Evolutionary conservation across 1,284 basidiomycete species (phyloP), one percentile per base, ranked within the genome.

Genomic region (Marasmius oreades): DNA sequence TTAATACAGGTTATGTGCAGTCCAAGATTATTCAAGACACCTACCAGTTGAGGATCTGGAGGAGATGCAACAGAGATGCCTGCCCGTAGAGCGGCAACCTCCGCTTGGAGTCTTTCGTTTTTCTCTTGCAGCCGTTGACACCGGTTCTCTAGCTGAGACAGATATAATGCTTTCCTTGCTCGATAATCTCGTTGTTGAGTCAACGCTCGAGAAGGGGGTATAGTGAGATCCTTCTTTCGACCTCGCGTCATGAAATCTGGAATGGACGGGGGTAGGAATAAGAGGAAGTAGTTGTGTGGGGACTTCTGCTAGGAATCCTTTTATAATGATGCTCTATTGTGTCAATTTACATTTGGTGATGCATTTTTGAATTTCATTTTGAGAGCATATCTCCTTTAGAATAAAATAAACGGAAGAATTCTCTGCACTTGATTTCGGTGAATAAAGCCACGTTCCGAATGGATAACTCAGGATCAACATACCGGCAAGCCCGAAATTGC

Each of bases 141-240:
- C 39, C 81, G 75, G 16, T 78, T 73, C 64, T 86, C 83, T 44
- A 86, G 74, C 45, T 81, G 79, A 3, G 77, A 67, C 51, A 85
- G 64, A 68, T 85, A 81, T 55, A 76, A 75, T 5, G 82, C 79
- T 64, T 81, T 81, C 50, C 84, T 75, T 11, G 83, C 84, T 42
- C 84, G 79, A 65, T 85, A 86, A 66, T 84, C 82, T 10, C 84
- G 76, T 65, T 86, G 84, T 60, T 83, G 78, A 22, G 73, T 70
- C 53, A 82, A 73, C 51, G 77, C 74, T 23, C 78, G 73, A 34
- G 75, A 72, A 43, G 81, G 66, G 61, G 82, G 71, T 67, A 80
- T 76, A 59, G 80, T 77, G 47, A 78, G 69, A 68, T 86, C 83
- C 69, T 84, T 85, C 69, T 83, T 80, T 62, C 84, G 78, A 46